Evolutionary conservation across 2,329 filamentous ascomycete genomes (phyloP), one percentile per base, ranked within the genome.

Genomic region (Mariannaea elegans): DNA sequence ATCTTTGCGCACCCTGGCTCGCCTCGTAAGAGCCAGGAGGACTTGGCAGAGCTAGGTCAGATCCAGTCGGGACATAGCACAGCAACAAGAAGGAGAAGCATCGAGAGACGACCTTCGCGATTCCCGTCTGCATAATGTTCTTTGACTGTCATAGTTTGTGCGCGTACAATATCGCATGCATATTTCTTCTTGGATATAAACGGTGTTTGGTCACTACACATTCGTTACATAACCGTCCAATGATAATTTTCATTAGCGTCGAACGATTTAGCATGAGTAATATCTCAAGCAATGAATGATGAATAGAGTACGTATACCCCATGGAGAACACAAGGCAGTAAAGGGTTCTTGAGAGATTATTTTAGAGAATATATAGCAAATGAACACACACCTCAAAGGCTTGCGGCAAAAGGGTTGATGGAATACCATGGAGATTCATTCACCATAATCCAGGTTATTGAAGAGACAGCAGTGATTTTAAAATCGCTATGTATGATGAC

Each of bases 31-130:
- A 74, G 74, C 13, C 74, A 70, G 23, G 75, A 77, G 39, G 71
- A 76, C n/a, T 53, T 74, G 50, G 75, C 72, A 8, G 75, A 76
- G 62, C 51, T 76, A n/a, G 75, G 74, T 3, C 69, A 69, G 39
- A 53, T 69, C 13, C 71, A 65, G 51, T 71, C 69, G 23, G 67
- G 64, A 3, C 71, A 69, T 42, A 76, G 71, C 46, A 74, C 68
- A 7, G 67, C 72, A 7, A 74, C 70, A 10, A 70, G 70, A 61
- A 69, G 71, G 48, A 65, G 64, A 36, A 72, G 71, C 41, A 55
- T 69, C 12, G 72, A 71, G 4, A 61, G 65, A 36, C 59, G 69
- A 42, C 29, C 62, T 4, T 57, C 61, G 13, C 63, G 50, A 29
- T 41, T 58, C n/a, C 38, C 45, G 14, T 49, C 54, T 23, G 23